These are phyloP conservation scores for Cryptosporidium muris DNA, from an alignment of 169 alveolate genomes.

Conservation along the genomic window DNA sequence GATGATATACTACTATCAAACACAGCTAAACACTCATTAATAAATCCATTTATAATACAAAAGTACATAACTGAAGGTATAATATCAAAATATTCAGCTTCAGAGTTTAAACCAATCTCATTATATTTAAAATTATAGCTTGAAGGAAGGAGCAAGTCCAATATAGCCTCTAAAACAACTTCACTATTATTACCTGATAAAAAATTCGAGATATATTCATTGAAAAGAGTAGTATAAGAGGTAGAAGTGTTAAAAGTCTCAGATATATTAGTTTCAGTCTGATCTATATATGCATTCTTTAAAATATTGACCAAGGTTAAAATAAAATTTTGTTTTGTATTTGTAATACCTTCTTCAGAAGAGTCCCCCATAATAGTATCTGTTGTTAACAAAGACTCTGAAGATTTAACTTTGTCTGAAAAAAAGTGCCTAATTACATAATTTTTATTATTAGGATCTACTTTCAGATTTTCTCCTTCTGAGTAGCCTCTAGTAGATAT, in stretches of 20 bases:
- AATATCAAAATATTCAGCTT: not conserved
- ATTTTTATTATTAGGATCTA: not conserved
- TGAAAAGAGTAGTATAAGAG: conserved; percentile 10
- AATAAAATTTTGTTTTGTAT: conserved; percentile 5
- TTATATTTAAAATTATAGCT: not conserved
- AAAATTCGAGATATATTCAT: conserved; percentile 46
- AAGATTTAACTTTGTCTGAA: not conserved
- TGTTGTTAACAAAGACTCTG: not conserved
- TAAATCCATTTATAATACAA: not conserved
- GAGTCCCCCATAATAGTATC: not conserved
- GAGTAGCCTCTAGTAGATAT: not conserved
- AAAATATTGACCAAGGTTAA: conserved; percentile 5
- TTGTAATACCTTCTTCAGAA: not conserved
- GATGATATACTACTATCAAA: not conserved
- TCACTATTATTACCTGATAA: conserved; percentile 4
- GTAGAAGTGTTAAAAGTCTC: not conserved
- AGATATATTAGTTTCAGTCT: not conserved
- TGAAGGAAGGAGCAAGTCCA: conserved; percentile 34
- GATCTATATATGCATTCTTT: not conserved
- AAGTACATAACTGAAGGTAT: conserved; percentile 12
- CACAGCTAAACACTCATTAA: not conserved
- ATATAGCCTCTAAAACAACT: conserved; percentile 8
- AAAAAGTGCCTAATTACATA: not conserved
- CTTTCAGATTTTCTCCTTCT: not conserved
- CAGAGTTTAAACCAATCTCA: not conserved